phyloP scores from a whole-genome alignment of 179 eudicot species.

The Gypsophila paniculata region DNA sequence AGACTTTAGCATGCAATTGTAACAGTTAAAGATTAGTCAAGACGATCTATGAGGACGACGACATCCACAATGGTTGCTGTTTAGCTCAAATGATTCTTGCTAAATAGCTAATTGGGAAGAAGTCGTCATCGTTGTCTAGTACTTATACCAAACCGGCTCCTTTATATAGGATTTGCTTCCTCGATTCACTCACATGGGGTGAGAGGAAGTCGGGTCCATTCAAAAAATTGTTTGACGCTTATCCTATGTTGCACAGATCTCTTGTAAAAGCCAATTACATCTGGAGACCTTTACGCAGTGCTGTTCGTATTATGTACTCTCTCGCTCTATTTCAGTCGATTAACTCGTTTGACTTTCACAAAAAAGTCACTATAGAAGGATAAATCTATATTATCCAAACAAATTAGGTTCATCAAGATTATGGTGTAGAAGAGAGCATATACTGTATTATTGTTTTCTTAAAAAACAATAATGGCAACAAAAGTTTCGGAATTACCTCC shows the following conservation, averaged over 20 bases:
- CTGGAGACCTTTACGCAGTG: too few species aligned
- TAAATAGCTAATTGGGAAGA: neutral
- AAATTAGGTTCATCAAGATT: neutral
- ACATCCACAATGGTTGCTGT: neutral
- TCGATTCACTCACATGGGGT: neutral
- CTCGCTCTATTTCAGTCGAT: neutral
- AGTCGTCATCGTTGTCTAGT: too few species aligned
- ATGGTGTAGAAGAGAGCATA: neutral
- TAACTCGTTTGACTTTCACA: neutral
- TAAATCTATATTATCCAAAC: neutral
- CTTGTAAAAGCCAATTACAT: too few species aligned
- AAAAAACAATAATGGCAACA: neutral
- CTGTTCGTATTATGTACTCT: too few species aligned
- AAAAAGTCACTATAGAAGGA: neutral
- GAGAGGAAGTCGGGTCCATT: neutral
- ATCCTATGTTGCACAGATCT: neutral
- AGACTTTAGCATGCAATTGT: neutral
- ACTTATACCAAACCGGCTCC: too few species aligned
- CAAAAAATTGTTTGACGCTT: neutral
- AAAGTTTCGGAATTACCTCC: conserved; percentile 48
- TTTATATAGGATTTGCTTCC: neutral
- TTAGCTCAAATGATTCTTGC: neutral
- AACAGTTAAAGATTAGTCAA: too few species aligned
- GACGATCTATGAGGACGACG: neutral
- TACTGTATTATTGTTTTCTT: neutral